Evolutionary conservation across 768 basidiomycete species (phyloP).

Genomic region (Rhizopogon vulgaris): DNA sequence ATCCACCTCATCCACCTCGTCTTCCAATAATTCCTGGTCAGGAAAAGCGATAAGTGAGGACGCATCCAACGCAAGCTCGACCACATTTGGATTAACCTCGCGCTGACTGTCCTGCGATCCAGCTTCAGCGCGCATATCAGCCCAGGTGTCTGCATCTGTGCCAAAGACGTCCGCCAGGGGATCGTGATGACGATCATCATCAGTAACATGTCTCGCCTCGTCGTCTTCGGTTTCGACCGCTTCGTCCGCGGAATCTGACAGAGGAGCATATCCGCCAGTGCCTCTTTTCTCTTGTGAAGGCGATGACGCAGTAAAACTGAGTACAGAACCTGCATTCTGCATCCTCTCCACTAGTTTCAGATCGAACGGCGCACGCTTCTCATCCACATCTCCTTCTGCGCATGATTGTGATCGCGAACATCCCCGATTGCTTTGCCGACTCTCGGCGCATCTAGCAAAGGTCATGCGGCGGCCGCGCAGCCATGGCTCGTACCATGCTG

Average conservation of each 20-base stretch:
- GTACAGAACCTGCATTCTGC: conserved; percentile 33
- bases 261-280: conserved; percentile 20
- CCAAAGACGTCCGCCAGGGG: conserved; percentile 61
- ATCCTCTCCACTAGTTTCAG: conserved; percentile 47
- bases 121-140: conserved; percentile 40
- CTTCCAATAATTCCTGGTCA: conserved; percentile 12
- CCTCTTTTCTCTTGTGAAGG: conserved; percentile 19
- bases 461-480: conserved; percentile 56
- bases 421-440: conserved; percentile 25
- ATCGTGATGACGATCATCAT: conserved; percentile 31
- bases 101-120: conserved; percentile 23
- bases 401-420: conserved; percentile 16
- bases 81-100: conserved; percentile 39
- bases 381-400: conserved; percentile 19
- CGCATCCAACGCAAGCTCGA: conserved; percentile 47
- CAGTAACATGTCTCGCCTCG: conserved; percentile 32
- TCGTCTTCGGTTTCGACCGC: conserved; percentile 24
- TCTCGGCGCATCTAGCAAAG: conserved; percentile 52
- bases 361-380: conserved; percentile 37
- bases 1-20: conserved; percentile 26
- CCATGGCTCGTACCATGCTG: conserved; percentile 87
- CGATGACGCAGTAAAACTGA: conserved; percentile 16
- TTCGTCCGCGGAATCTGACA: conserved; percentile 23
- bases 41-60: conserved; percentile 26
- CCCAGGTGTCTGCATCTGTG: conserved; percentile 60